These are phyloP conservation scores for Globisporangium okanoganense DNA, from an alignment of 352 stramenopile genomes.

Conservation along the genomic window DNA sequence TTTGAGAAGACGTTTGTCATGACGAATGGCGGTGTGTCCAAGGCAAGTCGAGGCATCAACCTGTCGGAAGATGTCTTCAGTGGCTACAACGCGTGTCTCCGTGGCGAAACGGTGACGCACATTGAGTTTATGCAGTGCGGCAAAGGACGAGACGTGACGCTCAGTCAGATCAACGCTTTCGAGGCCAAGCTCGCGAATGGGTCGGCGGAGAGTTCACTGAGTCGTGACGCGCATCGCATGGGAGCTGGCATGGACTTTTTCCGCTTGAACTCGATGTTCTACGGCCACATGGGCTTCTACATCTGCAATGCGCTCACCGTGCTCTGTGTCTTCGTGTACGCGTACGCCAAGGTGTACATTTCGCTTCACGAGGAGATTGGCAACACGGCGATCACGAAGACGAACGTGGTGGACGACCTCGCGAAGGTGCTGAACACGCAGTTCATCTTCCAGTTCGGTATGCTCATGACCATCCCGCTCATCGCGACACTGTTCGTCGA, in stretches of 20 bases:
- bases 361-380: constrained; percentile 72
- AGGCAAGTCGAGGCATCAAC: constrained; percentile 87
- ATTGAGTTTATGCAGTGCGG: constrained; percentile 88
- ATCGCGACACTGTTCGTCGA: constrained; percentile 83
- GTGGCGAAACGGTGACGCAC: constrained; percentile 75
- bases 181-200: constrained; percentile 86
- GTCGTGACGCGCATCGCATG: constrained; percentile 80
- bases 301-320: constrained; percentile 82
- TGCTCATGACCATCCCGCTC: constrained; percentile 85
- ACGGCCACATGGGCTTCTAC: constrained; percentile 88
- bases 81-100: constrained; percentile 79
- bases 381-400: constrained; percentile 73
- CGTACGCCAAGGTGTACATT: constrained; percentile 86
- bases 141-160: constrained; percentile 84
- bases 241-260: constrained; percentile 85
- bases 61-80: constrained; percentile 88
- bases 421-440: constrained; percentile 80
- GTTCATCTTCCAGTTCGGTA: constrained; percentile 89
- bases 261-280: constrained; percentile 88
- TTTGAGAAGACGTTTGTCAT: constrained; percentile 89
- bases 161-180: constrained; percentile 87
- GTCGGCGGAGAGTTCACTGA: constrained; percentile 76
- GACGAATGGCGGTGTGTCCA: constrained; percentile 81
- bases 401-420: constrained; percentile 63
- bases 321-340: constrained; percentile 77